Evolutionary conservation across 306 rosid genomes (phyloP), one percentile per base, ranked within the genome.

Genomic region (Prunus campanulata): DNA sequence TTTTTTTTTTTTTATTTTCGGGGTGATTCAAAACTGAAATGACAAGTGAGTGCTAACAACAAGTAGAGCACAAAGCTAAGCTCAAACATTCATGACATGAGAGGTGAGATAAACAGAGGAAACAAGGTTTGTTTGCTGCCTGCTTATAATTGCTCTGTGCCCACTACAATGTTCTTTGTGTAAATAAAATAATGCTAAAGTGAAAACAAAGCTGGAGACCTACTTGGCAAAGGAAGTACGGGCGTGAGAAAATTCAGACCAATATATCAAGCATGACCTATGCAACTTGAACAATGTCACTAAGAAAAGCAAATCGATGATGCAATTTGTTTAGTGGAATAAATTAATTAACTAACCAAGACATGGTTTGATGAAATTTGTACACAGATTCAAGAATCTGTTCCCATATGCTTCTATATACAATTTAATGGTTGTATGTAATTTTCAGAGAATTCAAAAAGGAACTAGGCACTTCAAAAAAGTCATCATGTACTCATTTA

Each of bases 1-100:
- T 22, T 57, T 76, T 75, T 67, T 20, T 32, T 32, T 32, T 32
- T 5, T 32, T 32, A 1, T 0, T 32, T 32, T 1, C 5, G 6
- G 39, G 71, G 47, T 70, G 79, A 52, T 79, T 83, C 77, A 70
- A 25, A 80, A 54, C 27, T 80, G 80, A 85, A 68, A 57, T 80
- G 86, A 74, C 70, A 66, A 57, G 64, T 48, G 29, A 89, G 88
- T 76, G 88, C 77, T 77, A 70, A 70, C 39, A 79, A 46, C 50
- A 72, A 61, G 54, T 16, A 78, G 74, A 14, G 80, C 78, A 83
- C 80, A 83, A 72, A 83, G 75, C 11, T 16, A 39, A 80, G 76
- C 83, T 67, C 52, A 64, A 79, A 39, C 56, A 70, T 75, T 60
- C 60, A 74, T 68, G 83, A 39, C 51, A 66, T 75, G 35, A 68